Evolutionary conservation across 345 rosid genomes (phyloP).

Genomic region (Lenwebbia sp.): DNA sequence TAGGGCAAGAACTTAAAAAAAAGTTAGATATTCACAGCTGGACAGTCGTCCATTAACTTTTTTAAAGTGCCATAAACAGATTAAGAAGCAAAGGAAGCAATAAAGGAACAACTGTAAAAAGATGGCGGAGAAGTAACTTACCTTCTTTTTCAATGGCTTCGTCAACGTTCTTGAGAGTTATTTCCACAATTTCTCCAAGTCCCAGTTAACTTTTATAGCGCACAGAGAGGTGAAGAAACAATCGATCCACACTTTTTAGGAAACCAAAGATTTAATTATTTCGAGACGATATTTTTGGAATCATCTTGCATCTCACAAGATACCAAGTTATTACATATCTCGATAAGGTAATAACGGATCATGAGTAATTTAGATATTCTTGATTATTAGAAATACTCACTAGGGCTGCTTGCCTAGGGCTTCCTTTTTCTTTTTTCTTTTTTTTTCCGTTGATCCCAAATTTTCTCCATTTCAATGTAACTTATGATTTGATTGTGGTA

Average conservation of each 20-base stretch:
- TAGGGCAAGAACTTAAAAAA: too few relatives aligned
- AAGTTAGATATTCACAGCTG: too few relatives aligned
- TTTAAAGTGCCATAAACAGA: neutral
- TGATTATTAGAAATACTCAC: neutral
- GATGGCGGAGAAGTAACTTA: neutral
- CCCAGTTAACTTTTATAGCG: neutral
- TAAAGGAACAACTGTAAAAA: neutral
- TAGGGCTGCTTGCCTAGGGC: neutral
- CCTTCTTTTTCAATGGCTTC: neutral
- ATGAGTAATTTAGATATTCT: too few relatives aligned
- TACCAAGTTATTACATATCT: neutral
- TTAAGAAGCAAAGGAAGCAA: neutral
- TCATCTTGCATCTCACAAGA: neutral
- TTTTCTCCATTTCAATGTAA: neutral
- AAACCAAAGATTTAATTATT: too few relatives aligned
- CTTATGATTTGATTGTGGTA: neutral
- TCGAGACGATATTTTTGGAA: too few relatives aligned
- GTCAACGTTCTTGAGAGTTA: neutral
- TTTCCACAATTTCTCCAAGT: neutral
- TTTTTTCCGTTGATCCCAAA: neutral
- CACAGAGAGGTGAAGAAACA: neutral
- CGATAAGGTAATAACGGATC: neutral
- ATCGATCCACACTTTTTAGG: neutral
- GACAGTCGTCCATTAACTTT: too few relatives aligned
- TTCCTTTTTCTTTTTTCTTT: too few relatives aligned